Evolutionary conservation across 495 filamentous ascomycete genomes (phyloP).

Genomic region (Hypoxylon trugodes): DNA sequence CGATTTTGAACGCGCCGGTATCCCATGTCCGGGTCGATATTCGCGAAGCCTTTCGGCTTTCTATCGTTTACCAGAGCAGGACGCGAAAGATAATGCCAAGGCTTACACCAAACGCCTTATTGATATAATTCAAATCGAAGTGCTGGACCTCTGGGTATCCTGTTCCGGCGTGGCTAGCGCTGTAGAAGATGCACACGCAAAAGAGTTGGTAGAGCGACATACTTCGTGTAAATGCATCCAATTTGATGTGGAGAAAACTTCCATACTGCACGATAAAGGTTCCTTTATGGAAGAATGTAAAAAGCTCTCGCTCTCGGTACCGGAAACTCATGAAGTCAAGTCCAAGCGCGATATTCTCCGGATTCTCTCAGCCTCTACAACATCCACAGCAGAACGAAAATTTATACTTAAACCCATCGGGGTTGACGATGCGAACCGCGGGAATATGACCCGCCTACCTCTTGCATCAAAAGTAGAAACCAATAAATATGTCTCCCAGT

Average conservation of each 20-base stretch:
- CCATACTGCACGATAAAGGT: slow-evolving; percentile 64
- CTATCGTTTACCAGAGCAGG: slow-evolving; percentile 59
- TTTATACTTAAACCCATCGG: slow-evolving; percentile 71
- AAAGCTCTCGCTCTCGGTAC: slow-evolving; percentile 61
- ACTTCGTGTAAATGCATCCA: slow-evolving; percentile 70
- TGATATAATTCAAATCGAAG: slow-evolving; percentile 65
- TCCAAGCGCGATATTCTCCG: slow-evolving; percentile 61
- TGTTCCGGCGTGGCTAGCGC: slow-evolving; percentile 69
- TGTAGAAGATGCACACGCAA: slow-evolving; percentile 70
- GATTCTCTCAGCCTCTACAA: slow-evolving; percentile 57
- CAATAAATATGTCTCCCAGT: slow-evolving; percentile 58
- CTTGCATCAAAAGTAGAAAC: slow-evolving; percentile 62
- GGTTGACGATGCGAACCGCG: slow-evolving; percentile 55
- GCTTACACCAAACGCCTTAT: slow-evolving; percentile 57
- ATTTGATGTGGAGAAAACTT: slow-evolving; percentile 47
- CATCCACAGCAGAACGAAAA: slow-evolving; percentile 42
- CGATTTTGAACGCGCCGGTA: slow-evolving; percentile 63
- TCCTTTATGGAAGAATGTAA: slow-evolving; percentile 64
- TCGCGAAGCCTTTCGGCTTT: slow-evolving; percentile 60
- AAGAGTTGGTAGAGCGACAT: slow-evolving; percentile 65
- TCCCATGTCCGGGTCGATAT: slow-evolving; percentile 51
- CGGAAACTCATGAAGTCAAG: slow-evolving; percentile 66
- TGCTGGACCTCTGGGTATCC: slow-evolving; percentile 76
- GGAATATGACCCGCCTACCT: slow-evolving; percentile 64
- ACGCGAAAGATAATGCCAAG: slow-evolving; percentile 22